Evolutionary conservation across 1,284 basidiomycete genomes (phyloP).

Genomic region (Naganishia sp.): DNA sequence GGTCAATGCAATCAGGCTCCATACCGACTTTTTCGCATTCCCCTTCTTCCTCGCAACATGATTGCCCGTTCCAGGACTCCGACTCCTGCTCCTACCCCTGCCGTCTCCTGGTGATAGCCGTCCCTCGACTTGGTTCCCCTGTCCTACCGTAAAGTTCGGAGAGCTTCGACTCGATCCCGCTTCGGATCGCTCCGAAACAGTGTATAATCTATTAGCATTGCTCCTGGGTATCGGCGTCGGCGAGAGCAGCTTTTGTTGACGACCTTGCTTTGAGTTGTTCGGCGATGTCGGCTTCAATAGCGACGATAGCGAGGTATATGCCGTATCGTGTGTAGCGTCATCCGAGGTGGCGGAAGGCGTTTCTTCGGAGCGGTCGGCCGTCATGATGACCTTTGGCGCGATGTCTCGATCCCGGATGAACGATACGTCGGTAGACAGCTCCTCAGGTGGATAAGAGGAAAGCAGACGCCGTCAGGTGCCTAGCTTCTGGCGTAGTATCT

Average conservation of each 20-base stretch:
- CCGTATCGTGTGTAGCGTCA: conserved; percentile 10
- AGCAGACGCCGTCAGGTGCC: background rate
- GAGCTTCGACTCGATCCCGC: conserved; percentile 16
- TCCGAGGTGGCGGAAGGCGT: background rate
- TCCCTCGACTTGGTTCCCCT: background rate
- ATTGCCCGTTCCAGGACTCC: conserved; percentile 11
- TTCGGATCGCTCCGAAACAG: conserved; percentile 24
- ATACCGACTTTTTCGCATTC: conserved; percentile 40
- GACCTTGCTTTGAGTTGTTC: background rate
- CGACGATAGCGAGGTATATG: conserved; percentile 30
- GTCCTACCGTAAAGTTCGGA: background rate
- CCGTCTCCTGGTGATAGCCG: background rate
- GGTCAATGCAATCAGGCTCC: conserved; percentile 57
- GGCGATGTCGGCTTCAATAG: conserved; percentile 19
- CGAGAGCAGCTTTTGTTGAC: conserved; percentile 16
- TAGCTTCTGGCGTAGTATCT: background rate
- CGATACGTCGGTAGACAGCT: background rate
- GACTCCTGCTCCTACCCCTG: conserved; percentile 8
- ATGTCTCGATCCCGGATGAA: background rate
- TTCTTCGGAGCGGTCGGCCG: background rate
- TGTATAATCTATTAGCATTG: conserved; percentile 13
- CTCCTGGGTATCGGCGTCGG: conserved; percentile 20
- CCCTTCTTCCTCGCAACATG: conserved; percentile 24
- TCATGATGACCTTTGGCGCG: conserved; percentile 1
- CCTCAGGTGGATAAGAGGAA: background rate